Evolutionary conservation across 1,139 yeast species (phyloP).

Genomic region (Yamadazyma atmosphaerica): DNA sequence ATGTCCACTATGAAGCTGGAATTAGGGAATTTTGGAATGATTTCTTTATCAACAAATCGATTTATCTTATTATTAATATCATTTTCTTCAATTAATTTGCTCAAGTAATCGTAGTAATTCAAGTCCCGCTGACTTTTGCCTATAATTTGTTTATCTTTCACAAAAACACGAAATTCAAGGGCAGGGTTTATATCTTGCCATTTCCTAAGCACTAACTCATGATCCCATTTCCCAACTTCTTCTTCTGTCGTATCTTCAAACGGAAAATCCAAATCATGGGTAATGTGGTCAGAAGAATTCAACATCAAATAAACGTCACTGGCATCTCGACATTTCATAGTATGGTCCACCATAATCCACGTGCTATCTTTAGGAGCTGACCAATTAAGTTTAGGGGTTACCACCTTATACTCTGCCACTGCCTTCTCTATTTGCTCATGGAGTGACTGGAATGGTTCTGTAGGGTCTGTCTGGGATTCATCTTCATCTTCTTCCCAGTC

Average conservation of each 20-base stretch:
- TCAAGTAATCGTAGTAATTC: constrained; percentile 74
- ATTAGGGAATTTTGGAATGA: constrained; percentile 54
- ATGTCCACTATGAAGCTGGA: constrained; percentile 70
- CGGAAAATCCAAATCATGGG: constrained; percentile 78
- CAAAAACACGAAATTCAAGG: constrained; percentile 84
- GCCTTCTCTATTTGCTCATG: constrained; percentile 51
- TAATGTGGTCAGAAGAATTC: constrained; percentile 84
- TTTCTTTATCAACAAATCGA: constrained; percentile 50
- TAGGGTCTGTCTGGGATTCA: constrained; percentile 32
- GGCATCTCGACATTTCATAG: constrained; percentile 66
- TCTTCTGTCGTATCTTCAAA: constrained; percentile 46
- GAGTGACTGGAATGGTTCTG: constrained; percentile 52
- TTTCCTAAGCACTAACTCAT: constrained; percentile 72
- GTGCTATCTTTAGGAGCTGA: constrained; percentile 93
- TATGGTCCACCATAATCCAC: constrained; percentile 84
- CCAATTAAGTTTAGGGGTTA: constrained; percentile 93
- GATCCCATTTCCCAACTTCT: constrained; percentile 17
- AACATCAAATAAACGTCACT: constrained; percentile 77
- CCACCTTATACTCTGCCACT: constrained; percentile 49
- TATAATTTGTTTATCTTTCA: constrained; percentile 57
- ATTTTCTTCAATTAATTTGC: constrained; percentile 45
- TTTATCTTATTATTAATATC: constrained; percentile 39
- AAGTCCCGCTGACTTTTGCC: constrained; percentile 86
- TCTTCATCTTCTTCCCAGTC: constrained; percentile 3
- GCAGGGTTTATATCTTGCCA: constrained; percentile 88